Conservation (phyloP, 768 basidiomycete genomes). For the Dioszegia crocea region DNA sequence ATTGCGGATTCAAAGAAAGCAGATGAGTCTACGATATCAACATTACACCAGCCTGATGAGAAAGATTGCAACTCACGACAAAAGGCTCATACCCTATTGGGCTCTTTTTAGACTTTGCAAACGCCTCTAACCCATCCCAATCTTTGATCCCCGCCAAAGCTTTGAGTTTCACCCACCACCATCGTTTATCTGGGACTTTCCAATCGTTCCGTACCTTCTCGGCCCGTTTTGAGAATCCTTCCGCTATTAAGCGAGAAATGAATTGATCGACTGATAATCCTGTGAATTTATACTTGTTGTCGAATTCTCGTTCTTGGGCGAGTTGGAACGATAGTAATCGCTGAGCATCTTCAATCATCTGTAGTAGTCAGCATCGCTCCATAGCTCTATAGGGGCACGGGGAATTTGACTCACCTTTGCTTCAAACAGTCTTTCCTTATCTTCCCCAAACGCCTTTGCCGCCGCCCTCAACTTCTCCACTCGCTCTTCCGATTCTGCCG, state of each 20-base stretch:
- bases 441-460: slow-evolving; percentile 89
- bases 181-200: slow-evolving; percentile 95
- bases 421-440: slow-evolving; percentile 86
- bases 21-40: slow-evolving; percentile 36
- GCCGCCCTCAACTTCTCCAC: slow-evolving; percentile 71
- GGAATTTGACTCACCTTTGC: slow-evolving; percentile 61
- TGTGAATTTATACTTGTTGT: slow-evolving; percentile 72
- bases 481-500: slow-evolving; percentile 65
- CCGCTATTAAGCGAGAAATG: slow-evolving; percentile 68
- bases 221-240: slow-evolving; percentile 77
- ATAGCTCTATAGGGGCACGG: not conserved
- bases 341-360: slow-evolving; percentile 89
- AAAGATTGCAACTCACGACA: slow-evolving; percentile 38
- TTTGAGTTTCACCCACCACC: slow-evolving; percentile 88
- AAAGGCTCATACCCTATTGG: slow-evolving; percentile 85
- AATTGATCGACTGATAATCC: slow-evolving; percentile 84
- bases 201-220: slow-evolving; percentile 85
- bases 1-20: slow-evolving; percentile 50
- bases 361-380: not conserved
- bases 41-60: not conserved
- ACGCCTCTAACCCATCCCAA: slow-evolving; percentile 78
- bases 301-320: slow-evolving; percentile 77
- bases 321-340: slow-evolving; percentile 74
- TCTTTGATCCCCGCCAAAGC: slow-evolving; percentile 73
- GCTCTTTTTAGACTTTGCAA: slow-evolving; percentile 79